Evolutionary conservation across 148 eudicot species (phyloP), one percentile per base, ranked within the genome.

Genomic region (Cornus florida): DNA sequence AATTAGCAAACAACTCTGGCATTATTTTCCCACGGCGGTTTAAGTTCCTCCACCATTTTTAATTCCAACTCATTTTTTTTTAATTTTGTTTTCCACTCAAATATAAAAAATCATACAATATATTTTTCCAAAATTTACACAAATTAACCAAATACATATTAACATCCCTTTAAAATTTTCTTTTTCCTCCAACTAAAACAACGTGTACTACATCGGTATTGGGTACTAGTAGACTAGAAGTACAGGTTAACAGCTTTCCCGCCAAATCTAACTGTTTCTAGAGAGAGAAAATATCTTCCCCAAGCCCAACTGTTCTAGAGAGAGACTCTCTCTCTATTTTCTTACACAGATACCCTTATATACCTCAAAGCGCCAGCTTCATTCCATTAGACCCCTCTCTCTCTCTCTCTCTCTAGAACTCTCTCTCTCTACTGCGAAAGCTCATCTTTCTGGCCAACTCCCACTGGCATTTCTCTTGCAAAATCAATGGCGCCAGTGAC

Each of bases 401-500:
- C 70, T 22, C 56, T 50, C 33, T 33, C 75, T 60, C 39, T 23
- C 38, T 50, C 28, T 28, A 28, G 28, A 28, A 28, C 28, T 28
- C 1, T 28, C 62, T 24, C 64, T 33, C 48, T 43, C 56, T 10
- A 24, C 53, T 48, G 10, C 53, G 7, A 48, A 11, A 48, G 12
- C 53, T 48, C 53, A 48, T 11, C 53, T 48, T 48, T 35, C 38
- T 35, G 38, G 38, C 38, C 48, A 57, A 57, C 62, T 8, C 62
- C 0, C 17, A 57, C 62, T 4, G 48, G 48, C 10, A 43, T 11
- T 53, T 53, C 19, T 53, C 17, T 53, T 13, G 23, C 22, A 74
- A 83, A 69, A 28, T 67, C 72, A 24, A 86, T 84, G 87, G 87
- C 83, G 28, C 28, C 28, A 50, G 24, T 9, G 4, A 75, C 79